Conservation (phyloP, 345 rosid species). For the Lepidium didymum region DNA sequence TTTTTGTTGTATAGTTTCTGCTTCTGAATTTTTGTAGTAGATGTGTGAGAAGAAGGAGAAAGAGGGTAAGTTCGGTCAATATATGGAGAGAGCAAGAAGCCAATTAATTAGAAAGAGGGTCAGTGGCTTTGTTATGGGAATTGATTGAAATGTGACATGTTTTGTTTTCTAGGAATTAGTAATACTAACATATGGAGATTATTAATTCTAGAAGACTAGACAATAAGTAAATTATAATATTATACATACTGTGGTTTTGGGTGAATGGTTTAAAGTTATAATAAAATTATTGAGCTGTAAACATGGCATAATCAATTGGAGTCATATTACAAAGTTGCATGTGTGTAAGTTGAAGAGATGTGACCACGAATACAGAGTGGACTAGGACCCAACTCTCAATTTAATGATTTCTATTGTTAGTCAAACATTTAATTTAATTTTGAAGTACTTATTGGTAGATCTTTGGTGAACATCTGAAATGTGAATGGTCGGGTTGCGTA, state of each 20-base stretch:
- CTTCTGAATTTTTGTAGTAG: not conserved
- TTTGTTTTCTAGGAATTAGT: conserved; percentile 14
- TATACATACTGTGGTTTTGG: not conserved
- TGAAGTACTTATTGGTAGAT: conserved; percentile 6
- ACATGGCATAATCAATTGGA: conserved; percentile 9
- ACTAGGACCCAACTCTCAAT: conserved; percentile 12
- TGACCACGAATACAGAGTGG: conserved; percentile 8
- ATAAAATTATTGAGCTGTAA: not conserved
- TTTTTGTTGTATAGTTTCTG: not conserved
- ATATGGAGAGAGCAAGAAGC: conserved; percentile 19
- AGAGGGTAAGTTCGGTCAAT: conserved; percentile 12
- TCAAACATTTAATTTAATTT: conserved; percentile 19
- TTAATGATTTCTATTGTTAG: not conserved
- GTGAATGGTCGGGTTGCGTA: conserved; percentile 19
- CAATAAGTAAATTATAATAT: not conserved
- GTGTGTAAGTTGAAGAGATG: conserved; percentile 11
- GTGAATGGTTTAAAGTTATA: not conserved
- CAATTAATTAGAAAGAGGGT: conserved; percentile 5
- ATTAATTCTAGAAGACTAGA: not conserved
- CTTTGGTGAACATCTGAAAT: conserved; percentile 19
- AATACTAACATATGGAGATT: not conserved
- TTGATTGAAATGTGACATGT: conserved; percentile 19
- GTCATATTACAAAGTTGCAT: conserved; percentile 9
- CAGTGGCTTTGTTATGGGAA: conserved; percentile 14
- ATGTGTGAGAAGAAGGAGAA: conserved; percentile 15